Evolutionary conservation across 441 rosid species (phyloP).

Genomic region (Pelargonium cotyledonis): DNA sequence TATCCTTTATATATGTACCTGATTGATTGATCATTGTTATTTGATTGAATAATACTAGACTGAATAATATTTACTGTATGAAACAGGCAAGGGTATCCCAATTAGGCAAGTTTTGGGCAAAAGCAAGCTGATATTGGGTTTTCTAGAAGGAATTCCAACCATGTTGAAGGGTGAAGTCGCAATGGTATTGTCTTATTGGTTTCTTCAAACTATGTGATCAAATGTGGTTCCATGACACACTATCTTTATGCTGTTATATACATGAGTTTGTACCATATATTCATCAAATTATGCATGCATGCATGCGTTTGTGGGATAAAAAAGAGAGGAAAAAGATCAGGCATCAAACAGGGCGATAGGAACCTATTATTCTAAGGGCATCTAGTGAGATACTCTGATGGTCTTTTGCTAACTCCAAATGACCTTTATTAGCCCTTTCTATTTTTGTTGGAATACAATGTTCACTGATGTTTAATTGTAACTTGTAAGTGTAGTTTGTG

Average conservation of each 20-base stretch:
- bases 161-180: constrained; percentile 96
- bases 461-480: neutral
- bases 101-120: constrained; percentile 73
- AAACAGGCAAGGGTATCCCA: constrained; percentile 74
- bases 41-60: constrained; percentile 17
- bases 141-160: constrained; percentile 85
- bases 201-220: constrained; percentile 8
- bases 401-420: neutral
- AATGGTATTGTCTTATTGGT: constrained; percentile 46
- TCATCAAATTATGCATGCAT: neutral
- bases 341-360: neutral
- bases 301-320: no score
- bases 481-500: neutral
- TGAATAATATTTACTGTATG: constrained; percentile 15
- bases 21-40: neutral
- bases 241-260: neutral
- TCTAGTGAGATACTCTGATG: neutral
- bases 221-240: neutral
- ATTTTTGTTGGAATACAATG: neutral
- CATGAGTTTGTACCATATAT: neutral
- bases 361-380: neutral
- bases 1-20: neutral
- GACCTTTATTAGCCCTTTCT: constrained; percentile 1
- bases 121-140: constrained; percentile 83
- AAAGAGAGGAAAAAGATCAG: neutral